Evolutionary conservation across 2,329 filamentous ascomycete species (phyloP), one percentile per base, ranked within the genome.

Genomic region (Aspergillus ruber): DNA sequence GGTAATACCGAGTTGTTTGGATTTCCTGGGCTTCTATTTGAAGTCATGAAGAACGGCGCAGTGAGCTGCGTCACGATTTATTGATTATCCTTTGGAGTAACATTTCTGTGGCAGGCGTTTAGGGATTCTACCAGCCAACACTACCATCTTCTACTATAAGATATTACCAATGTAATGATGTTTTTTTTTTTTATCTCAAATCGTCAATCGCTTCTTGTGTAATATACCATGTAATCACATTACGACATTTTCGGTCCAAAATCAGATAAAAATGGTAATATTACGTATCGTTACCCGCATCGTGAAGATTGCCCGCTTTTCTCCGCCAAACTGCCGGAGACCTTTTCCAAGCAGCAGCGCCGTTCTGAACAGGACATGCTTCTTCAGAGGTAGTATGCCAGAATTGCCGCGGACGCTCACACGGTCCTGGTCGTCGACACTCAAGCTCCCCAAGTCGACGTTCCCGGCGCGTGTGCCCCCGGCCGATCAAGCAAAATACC

Each of bases 11-110:
- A 90, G 52, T 70, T 98, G 23, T 97, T 89, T 71, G 90, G 91
- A 1, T 96, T 96, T 61, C 91, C 93, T 0, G 91, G 93, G 0
- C 72, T 97, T 67, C 82, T 96, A 42, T 97, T 98, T 72, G 93
- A 98, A 71, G 91, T 98, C 23, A 71, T 97, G 67, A 90, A 88
- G 81, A 96, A 95, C 63, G 90, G 88, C 3, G 85, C 83, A 51
- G 87, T 98, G 20, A 94, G 89, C 67, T 86, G 88, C 21, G 75
- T 97, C 65, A 97, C 91, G 8, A 83, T 95, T 20, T 95, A 90
- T 73, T 95, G 29, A 20, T 39, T 3, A 12, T 12, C 36, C 8
- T 35, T 35, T 35, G 25, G 25, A 29, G 25, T 29, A 29, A 29
- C 12, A 10, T 29, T 12, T 29, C 25, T 12, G 33, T 35, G 8